phyloP scores from a whole-genome alignment of 768 basidiomycete genomes.

The Termitomyces sp. region DNA sequence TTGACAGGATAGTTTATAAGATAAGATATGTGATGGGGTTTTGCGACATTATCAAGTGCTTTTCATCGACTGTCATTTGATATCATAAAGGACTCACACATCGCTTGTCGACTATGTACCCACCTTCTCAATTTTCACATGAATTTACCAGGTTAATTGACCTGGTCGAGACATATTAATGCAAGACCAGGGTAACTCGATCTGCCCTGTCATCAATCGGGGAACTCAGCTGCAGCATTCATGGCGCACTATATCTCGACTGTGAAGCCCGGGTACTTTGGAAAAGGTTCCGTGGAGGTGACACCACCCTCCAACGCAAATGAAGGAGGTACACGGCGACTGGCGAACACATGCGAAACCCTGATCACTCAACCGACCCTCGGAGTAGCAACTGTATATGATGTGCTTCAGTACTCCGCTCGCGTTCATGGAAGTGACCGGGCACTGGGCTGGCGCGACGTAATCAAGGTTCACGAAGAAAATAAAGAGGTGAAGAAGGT shows the following conservation, averaged over 20 bases:
- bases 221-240: background rate
- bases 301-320: slow-evolving; percentile 29
- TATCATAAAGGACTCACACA: background rate
- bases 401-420: slow-evolving; percentile 70
- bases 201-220: background rate
- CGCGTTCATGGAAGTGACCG: slow-evolving; percentile 69
- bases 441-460: slow-evolving; percentile 76
- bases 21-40: background rate
- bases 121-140: background rate
- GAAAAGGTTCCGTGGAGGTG: slow-evolving; percentile 62
- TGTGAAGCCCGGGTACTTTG: slow-evolving; percentile 40
- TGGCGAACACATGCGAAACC: slow-evolving; percentile 46
- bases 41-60: background rate
- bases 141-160: background rate
- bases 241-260: slow-evolving; percentile 20
- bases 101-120: background rate
- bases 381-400: slow-evolving; percentile 76
- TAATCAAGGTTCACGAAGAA: slow-evolving; percentile 70
- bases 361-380: slow-evolving; percentile 64
- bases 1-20: background rate
- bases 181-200: background rate
- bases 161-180: background rate
- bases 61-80: background rate
- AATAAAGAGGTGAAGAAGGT: slow-evolving; percentile 84
- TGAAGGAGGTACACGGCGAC: slow-evolving; percentile 53